phyloP scores from a whole-genome alignment of 179 eudicot species.

The Drosera spatulata region DNA sequence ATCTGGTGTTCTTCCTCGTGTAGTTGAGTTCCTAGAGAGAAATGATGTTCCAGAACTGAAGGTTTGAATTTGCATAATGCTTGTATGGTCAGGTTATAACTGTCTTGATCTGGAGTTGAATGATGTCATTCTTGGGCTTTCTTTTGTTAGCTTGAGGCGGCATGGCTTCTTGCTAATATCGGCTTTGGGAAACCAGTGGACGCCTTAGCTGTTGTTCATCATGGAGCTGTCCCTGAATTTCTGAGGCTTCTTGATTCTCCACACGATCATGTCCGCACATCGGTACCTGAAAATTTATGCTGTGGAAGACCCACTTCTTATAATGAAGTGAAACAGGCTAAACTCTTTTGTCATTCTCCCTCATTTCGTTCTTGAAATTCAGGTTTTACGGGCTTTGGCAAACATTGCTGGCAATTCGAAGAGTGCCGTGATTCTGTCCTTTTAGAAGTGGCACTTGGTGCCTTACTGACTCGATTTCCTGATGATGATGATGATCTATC shows the following conservation, averaged over 20 bases:
- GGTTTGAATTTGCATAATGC: conserved; percentile 14
- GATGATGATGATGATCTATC: conserved; percentile 53
- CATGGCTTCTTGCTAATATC: conserved; percentile 48
- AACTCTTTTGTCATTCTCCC: neutral
- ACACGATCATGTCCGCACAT: conserved; percentile 41
- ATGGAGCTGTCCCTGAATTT: conserved; percentile 39
- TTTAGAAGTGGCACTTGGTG: conserved; percentile 25
- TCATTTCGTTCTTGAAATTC: neutral
- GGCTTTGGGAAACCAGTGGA: conserved; percentile 41
- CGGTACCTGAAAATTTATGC: conserved; percentile 11
- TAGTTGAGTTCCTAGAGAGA: conserved; percentile 32
- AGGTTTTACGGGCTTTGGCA: conserved; percentile 42
- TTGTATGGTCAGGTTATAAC: neutral
- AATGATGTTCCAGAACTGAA: conserved; percentile 37
- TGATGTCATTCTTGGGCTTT: neutral
- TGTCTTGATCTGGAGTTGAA: neutral
- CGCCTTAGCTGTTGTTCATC: conserved; percentile 35
- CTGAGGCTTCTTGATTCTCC: conserved; percentile 32
- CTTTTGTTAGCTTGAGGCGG: conserved; percentile 49
- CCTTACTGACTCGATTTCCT: conserved; percentile 61
- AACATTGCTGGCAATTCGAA: conserved; percentile 37
- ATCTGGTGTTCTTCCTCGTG: conserved; percentile 40
- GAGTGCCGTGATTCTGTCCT: conserved; percentile 34
- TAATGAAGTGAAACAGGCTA: too few species aligned
- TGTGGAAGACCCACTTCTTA: neutral